Conservation (phyloP, 2,329 filamentous ascomycete genomes). For the Pseudogymnoascus sp. region DNA sequence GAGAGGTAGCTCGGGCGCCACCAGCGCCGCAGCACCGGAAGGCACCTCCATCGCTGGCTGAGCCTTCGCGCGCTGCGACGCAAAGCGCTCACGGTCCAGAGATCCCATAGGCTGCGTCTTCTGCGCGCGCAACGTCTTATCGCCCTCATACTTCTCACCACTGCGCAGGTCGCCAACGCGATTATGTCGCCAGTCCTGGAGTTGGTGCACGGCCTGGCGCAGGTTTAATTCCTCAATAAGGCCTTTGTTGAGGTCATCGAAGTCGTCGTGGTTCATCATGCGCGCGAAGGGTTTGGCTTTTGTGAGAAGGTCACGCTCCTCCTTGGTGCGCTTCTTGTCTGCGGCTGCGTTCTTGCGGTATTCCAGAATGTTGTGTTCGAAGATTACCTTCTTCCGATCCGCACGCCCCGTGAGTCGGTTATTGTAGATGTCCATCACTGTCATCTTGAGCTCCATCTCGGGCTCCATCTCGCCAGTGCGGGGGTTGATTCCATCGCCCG, state of each 20-base stretch:
- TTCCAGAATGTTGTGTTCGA: constrained; percentile 88
- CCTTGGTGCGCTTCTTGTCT: constrained; percentile 94
- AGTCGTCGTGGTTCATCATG: constrained; percentile 93
- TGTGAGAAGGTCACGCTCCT: constrained; percentile 83
- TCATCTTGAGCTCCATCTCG: constrained; percentile 95
- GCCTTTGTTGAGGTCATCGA: constrained; percentile 76
- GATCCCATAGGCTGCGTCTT: constrained; percentile 65
- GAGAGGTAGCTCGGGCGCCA: constrained; percentile 70
- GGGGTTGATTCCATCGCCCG: constrained; percentile 85
- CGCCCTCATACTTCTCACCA: constrained; percentile 87
- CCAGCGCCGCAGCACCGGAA: constrained; percentile 66
- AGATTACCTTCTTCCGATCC: constrained; percentile 92
- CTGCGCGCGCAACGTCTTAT: constrained; percentile 72
- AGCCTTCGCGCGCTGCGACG: constrained; percentile 60
- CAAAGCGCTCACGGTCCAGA: constrained; percentile 74
- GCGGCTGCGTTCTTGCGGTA: constrained; percentile 83
- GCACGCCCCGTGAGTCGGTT: constrained; percentile 81
- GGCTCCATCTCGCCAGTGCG: constrained; percentile 80
- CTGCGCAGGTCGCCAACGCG: constrained; percentile 77
- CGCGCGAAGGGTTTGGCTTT: constrained; percentile 93
- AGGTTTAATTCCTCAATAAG: constrained; percentile 87
- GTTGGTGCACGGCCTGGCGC: constrained; percentile 77
- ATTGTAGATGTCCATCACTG: constrained; percentile 98
- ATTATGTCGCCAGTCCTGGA: constrained; percentile 88
- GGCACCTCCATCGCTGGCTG: constrained; percentile 59